Conservation (phyloP, 2,329 filamentous ascomycete genomes). For the Colletotrichum orbiculare region DNA sequence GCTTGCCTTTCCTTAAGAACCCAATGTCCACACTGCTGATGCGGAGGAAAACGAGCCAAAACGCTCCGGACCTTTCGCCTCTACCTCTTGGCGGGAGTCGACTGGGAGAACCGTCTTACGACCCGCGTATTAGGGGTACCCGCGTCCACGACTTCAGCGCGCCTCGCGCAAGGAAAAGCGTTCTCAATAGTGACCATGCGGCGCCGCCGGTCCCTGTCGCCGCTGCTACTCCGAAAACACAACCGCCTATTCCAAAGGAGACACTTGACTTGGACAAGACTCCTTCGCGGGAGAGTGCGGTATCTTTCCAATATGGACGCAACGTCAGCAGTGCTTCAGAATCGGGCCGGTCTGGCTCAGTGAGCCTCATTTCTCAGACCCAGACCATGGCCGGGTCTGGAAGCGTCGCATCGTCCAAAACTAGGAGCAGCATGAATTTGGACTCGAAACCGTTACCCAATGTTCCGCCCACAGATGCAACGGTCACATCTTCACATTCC, state of each 20-base stretch:
- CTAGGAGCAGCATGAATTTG: conserved; percentile 33
- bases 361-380: conserved; percentile 40
- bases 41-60: conserved; percentile 66
- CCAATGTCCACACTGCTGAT: conserved; percentile 69
- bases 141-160: conserved; percentile 75
- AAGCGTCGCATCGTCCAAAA: conserved; percentile 42
- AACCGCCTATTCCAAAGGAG: conserved; percentile 22
- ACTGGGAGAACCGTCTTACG: conserved; percentile 62
- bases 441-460: conserved; percentile 39
- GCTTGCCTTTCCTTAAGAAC: conserved; percentile 68
- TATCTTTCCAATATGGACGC: conserved; percentile 19
- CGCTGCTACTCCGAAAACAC: conserved; percentile 22
- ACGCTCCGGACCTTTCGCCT: conserved; percentile 54
- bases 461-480: conserved; percentile 53
- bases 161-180: conserved; percentile 59
- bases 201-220: not conserved
- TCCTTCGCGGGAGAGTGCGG: conserved; percentile 37
- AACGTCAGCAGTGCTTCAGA: conserved; percentile 46
- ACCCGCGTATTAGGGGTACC: conserved; percentile 73
- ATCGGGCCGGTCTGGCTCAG: conserved; percentile 41
- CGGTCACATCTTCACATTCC: conserved; percentile 43
- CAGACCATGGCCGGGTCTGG: conserved; percentile 41
- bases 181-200: conserved; percentile 44
- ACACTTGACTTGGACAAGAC: conserved; percentile 37
- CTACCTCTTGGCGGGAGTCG: conserved; percentile 51